A percentile compares a stretch with the other conserved stretches of the same genome.
phyloP scores from a whole-genome alignment of 345 rosid genomes.

The Euphorbia peplus region DNA sequence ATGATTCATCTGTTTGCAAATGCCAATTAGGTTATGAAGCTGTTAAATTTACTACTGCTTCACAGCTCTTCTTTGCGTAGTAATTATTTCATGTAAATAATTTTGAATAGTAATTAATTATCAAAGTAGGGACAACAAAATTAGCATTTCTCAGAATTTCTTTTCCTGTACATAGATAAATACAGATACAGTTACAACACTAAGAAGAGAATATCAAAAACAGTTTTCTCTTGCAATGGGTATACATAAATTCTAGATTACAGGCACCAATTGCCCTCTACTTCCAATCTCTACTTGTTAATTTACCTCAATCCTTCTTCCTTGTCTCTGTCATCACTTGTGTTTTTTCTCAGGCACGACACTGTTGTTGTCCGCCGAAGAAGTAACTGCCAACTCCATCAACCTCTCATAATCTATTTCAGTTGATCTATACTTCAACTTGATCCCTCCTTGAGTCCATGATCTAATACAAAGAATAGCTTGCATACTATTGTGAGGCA shows the following conservation, averaged over 20 bases:
- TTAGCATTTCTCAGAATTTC: conserved; percentile 15
- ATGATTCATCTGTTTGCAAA: no score
- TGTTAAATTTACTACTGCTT: no score
- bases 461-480: conserved; percentile 74
- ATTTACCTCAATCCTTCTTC: neutral
- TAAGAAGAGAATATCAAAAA: neutral
- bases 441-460: conserved; percentile 77
- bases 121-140: no score
- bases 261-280: neutral
- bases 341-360: conserved; percentile 53
- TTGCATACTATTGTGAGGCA: conserved; percentile 74
- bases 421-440: conserved; percentile 61
- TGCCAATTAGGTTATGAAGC: no score
- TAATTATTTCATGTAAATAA: no score
- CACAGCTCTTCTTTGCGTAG: no score
- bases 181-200: conserved; percentile 21
- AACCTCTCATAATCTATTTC: conserved; percentile 79
- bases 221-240: neutral
- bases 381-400: conserved; percentile 70
- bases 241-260: conserved; percentile 6
- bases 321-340: conserved; percentile 24
- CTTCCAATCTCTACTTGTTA: conserved; percentile 7
- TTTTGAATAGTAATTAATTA: no score
- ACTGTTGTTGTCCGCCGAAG: conserved; percentile 36
- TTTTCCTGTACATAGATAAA: conserved; percentile 29